These are phyloP conservation scores for Pyrenochaeta sp. DNA, from an alignment of 2,329 filamentous ascomycete species.

Conservation along the genomic window DNA sequence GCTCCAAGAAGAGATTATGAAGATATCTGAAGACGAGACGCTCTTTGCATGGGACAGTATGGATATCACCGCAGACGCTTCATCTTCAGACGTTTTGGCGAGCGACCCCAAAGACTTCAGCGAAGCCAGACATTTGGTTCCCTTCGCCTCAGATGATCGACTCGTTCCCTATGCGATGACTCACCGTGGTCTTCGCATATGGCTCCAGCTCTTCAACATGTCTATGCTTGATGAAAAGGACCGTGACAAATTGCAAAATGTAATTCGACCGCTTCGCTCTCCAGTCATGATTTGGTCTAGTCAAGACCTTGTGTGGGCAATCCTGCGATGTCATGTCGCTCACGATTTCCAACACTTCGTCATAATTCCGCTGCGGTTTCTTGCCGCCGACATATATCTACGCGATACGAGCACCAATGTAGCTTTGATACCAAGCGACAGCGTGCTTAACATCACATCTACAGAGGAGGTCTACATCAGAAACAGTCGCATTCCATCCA, in stretches of 20 bases:
- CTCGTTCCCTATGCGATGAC: slow-evolving; percentile 18
- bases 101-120: slow-evolving; percentile 18
- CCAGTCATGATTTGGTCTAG: slow-evolving; percentile 5
- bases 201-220: slow-evolving; percentile 7
- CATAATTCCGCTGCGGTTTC: slow-evolving; percentile 14
- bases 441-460: background rate
- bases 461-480: slow-evolving; percentile 20
- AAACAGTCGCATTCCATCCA: slow-evolving; percentile 9
- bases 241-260: background rate
- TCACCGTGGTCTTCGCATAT: slow-evolving; percentile 22
- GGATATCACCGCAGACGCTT: background rate
- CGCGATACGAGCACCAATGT: slow-evolving; percentile 14
- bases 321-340: slow-evolving; percentile 14
- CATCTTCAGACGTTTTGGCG: slow-evolving; percentile 16
- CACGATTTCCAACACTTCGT: slow-evolving; percentile 18
- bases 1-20: slow-evolving; percentile 23
- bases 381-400: slow-evolving; percentile 15
- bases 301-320: slow-evolving; percentile 12
- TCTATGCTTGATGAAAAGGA: background rate
- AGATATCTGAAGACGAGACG: slow-evolving; percentile 24
- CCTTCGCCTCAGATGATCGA: slow-evolving; percentile 15
- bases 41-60: slow-evolving; percentile 26
- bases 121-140: slow-evolving; percentile 11
- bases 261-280: background rate
- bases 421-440: background rate